Evolutionary conservation across 2,329 filamentous ascomycete species (phyloP).

Genomic region (Epicoccum sorghinum): DNA sequence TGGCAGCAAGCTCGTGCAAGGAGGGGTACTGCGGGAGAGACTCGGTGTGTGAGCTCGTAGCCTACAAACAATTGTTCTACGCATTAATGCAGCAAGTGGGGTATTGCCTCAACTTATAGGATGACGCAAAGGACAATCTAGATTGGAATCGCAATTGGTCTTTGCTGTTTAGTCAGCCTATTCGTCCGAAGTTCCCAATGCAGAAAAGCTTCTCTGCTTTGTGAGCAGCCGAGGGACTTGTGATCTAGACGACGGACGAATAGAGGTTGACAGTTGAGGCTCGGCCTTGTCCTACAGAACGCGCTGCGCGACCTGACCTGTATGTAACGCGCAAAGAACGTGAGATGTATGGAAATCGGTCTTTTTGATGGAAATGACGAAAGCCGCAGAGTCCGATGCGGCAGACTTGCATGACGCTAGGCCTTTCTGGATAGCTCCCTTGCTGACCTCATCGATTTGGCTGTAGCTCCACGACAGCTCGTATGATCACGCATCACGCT

Average conservation of each 20-base stretch:
- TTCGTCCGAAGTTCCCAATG: slow-evolving; percentile 11
- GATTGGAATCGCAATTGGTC: slow-evolving; percentile 18
- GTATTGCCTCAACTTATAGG: slow-evolving; percentile 32
- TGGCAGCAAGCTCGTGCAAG: slow-evolving; percentile 36
- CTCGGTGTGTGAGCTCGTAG: slow-evolving; percentile 40
- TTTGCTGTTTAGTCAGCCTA: slow-evolving; percentile 38
- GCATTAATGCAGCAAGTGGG: slow-evolving; percentile 41
- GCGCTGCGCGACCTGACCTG: slow-evolving; percentile 13
- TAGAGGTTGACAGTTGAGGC: background rate
- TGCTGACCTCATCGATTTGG: slow-evolving; percentile 34
- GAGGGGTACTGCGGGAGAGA: slow-evolving; percentile 34
- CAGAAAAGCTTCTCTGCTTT: slow-evolving; percentile 13
- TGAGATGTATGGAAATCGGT: slow-evolving; percentile 6
- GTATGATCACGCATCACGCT: slow-evolving; percentile 13
- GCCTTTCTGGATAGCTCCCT: slow-evolving; percentile 19
- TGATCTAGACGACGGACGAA: slow-evolving; percentile 17
- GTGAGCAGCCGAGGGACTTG: slow-evolving; percentile 7
- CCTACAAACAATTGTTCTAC: slow-evolving; percentile 39
- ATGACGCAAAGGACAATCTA: slow-evolving; percentile 37
- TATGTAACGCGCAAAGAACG: slow-evolving; percentile 9
- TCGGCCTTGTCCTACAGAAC: slow-evolving; percentile 3
- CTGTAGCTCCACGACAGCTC: slow-evolving; percentile 17
- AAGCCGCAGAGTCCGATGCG: slow-evolving; percentile 14
- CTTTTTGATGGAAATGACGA: slow-evolving; percentile 30
- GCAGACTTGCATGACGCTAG: slow-evolving; percentile 22